Base-by-base conservation (phyloP, 345 rosid genomes). In the Hibiscus trionum region DNA sequence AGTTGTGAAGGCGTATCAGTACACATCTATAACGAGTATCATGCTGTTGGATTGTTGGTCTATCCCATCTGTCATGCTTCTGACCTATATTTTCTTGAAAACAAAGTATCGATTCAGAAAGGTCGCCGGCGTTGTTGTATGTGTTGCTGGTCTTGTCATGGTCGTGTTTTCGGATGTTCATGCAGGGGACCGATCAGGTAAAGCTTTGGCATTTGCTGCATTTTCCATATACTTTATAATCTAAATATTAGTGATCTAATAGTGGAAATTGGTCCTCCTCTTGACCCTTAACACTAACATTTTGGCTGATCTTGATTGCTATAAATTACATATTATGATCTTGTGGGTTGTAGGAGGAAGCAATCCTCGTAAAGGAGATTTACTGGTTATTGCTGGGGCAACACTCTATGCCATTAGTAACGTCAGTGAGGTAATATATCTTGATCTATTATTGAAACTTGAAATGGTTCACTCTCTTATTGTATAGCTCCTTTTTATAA, bases 21-120 rank as follows among this genome's bases (percentile, higher is more conserved):
- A 90, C 83, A 90, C 96, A 57, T 85, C 98, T 44, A 72, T 95
- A 61, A 95, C 99, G n/a, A 95, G 98, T 69, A 81, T 95, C 66
- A 95, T 89, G 98, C 85, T 95, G 69, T 86, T 95, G 26, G 98
- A 95, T 76, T 95, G 99, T 75, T 95, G 98, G 99, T 61, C 97
- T 10, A 90, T 95, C 66, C 98, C 99, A 0, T 82, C 86, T 0
- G 98, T 92, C 74, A 83, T 92, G 96, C 26, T 92, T 49, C 94
- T 92, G 60, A 95, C 98, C 27, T 86, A 89, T 87, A 15, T 88
- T 65, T 89, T 95, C 77, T 77, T 95, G 78, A 82, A 83, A 67
- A 90, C 98, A 37, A 92, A 86, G 81, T 92, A 95, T 75, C 80
- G 88, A 80, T 80, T 74, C 78, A 88, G 83, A 83, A 95, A 87